Percentiles rank a stretch among this genome's conserved stretches.
phyloP scores from a whole-genome alignment of 176 grass and related monocot genomes.

The Eragrostis curvula region DNA sequence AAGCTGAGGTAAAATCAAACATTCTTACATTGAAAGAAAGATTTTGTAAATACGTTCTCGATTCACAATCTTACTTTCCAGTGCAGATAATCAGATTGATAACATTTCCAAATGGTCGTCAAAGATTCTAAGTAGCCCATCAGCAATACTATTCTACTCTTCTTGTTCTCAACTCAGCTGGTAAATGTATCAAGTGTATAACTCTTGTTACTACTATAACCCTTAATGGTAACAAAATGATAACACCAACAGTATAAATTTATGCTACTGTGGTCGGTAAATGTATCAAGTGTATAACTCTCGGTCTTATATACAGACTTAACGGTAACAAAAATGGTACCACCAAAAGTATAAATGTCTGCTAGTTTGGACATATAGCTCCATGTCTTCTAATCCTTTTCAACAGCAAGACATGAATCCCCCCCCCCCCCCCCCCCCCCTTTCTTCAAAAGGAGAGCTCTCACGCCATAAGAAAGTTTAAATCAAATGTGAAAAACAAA shows the following conservation, averaged over 20 bases:
- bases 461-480: background rate
- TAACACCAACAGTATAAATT: no score
- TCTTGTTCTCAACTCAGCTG: conserved; percentile 1
- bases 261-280: no score
- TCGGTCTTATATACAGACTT: background rate
- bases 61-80: conserved; percentile 10
- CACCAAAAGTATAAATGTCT: background rate
- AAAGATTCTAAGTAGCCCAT: background rate
- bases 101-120: conserved; percentile 7
- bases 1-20: background rate
- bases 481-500: conserved; percentile 33
- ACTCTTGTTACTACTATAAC: background rate
- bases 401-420: background rate
- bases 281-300: no score
- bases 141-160: conserved; percentile 19
- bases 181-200: background rate
- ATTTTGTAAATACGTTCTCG: background rate
- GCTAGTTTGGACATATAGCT: no score
- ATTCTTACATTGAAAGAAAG: background rate
- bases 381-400: background rate
- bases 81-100: background rate
- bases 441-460: background rate
- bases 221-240: no score
- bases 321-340: conserved; percentile 13
- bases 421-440: no score